Evolutionary conservation across 2,329 filamentous ascomycete species (phyloP).

Genomic region (Curvularia eragrostidis): DNA sequence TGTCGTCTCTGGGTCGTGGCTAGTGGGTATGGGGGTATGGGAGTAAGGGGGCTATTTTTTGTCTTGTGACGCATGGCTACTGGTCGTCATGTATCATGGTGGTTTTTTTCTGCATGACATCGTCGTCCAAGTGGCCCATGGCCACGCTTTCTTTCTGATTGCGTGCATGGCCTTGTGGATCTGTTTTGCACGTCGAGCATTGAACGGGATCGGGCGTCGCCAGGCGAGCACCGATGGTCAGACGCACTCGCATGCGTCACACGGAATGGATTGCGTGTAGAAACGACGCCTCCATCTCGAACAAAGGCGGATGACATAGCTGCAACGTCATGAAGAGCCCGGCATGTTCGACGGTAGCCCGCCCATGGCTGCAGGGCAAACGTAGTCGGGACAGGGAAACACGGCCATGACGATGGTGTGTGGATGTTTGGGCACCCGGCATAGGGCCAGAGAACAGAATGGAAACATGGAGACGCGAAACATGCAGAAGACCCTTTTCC

Average conservation of each 20-base stretch:
- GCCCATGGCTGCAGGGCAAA: slow-evolving; percentile 10
- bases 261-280: slow-evolving; percentile 1
- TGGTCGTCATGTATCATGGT: neutral
- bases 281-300: neutral
- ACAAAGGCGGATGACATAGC: neutral
- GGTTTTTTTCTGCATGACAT: slow-evolving; percentile 3
- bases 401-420: neutral
- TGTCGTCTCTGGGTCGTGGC: slow-evolving; percentile 1
- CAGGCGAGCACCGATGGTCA: neutral
- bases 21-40: neutral
- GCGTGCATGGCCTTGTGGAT: slow-evolving; percentile 3
- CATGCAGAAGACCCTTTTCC: slow-evolving; percentile 1
- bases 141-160: neutral
- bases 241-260: slow-evolving; percentile 5
- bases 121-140: neutral
- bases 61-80: slow-evolving; percentile 1
- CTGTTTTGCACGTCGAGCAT: neutral
- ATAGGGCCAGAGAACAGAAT: neutral
- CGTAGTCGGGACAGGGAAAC: neutral
- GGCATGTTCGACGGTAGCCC: neutral
- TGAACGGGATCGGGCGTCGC: slow-evolving; percentile 6
- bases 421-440: neutral
- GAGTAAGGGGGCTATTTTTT: slow-evolving; percentile 1
- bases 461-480: slow-evolving; percentile 1
- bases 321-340: slow-evolving; percentile 11